These are phyloP conservation scores for Bodo saltans DNA, from an alignment of 78 protist genomes.

Conservation along the genomic window DNA sequence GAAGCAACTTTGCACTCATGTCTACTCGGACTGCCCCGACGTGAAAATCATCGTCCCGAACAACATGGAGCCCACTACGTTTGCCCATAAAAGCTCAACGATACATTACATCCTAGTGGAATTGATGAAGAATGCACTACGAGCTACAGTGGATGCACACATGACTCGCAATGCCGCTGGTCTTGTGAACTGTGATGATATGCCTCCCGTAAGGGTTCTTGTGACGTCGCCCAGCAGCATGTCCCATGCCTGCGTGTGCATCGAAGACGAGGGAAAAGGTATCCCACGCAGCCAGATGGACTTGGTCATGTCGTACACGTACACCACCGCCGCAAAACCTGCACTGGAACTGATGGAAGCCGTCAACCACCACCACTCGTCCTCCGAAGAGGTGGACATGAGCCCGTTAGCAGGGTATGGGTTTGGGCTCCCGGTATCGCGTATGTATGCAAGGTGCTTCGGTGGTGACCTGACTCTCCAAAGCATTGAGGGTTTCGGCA, in stretches of 20 bases:
- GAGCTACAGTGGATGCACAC: conserved; percentile 36
- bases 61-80: not conserved
- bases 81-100: conserved; percentile 38
- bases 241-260: not conserved
- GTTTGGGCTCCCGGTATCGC: conserved; percentile 62
- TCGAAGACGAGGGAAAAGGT: conserved; percentile 70
- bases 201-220: conserved; percentile 21
- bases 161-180: not conserved
- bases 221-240: not conserved
- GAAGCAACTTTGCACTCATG: conserved; percentile 34
- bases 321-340: conserved; percentile 51
- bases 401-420: conserved; percentile 69
- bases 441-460: conserved; percentile 50
- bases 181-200: not conserved
- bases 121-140: conserved; percentile 33
- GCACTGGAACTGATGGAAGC: not conserved
- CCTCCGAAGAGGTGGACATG: not conserved
- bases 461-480: conserved; percentile 59
- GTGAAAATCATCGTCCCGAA: conserved; percentile 14
- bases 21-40: conserved; percentile 35
- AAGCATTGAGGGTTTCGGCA: conserved; percentile 55
- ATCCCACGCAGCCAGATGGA: conserved; percentile 42
- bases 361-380: conserved; percentile 23
- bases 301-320: conserved; percentile 42
- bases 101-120: conserved; percentile 61